Percentiles rank a stretch among this genome's conserved stretches.
These are phyloP conservation scores for Cladosporium sp. DNA, from an alignment of 2,329 filamentous ascomycete species.

Conservation along the genomic window DNA sequence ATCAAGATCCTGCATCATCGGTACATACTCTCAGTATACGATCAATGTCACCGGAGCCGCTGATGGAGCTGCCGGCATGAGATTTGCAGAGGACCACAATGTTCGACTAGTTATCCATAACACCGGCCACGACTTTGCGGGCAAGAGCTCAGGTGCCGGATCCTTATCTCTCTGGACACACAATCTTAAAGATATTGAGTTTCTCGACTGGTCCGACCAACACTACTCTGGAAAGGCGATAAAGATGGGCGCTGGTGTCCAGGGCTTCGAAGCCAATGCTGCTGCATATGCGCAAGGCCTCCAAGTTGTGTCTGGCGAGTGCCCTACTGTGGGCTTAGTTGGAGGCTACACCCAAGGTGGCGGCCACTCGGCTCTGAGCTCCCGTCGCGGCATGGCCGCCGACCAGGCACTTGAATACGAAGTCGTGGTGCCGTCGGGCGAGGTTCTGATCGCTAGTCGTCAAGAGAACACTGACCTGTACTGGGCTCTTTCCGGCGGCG, in stretches of 20 bases:
- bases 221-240: slow-evolving; percentile 50
- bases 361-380: slow-evolving; percentile 53
- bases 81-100: slow-evolving; percentile 45
- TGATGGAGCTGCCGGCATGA: slow-evolving; percentile 23
- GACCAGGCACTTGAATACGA: slow-evolving; percentile 53
- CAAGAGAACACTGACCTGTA: slow-evolving; percentile 54
- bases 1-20: slow-evolving; percentile 38
- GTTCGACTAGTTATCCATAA: slow-evolving; percentile 48
- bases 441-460: slow-evolving; percentile 45
- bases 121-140: slow-evolving; percentile 44
- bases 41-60: slow-evolving; percentile 26
- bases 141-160: slow-evolving; percentile 59
- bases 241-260: slow-evolving; percentile 52
- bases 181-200: slow-evolving; percentile 46
- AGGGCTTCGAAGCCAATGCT: slow-evolving; percentile 47
- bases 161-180: slow-evolving; percentile 56
- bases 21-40: slow-evolving; percentile 37
- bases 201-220: slow-evolving; percentile 38
- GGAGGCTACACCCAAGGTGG: slow-evolving; percentile 60
- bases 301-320: slow-evolving; percentile 53
- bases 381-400: slow-evolving; percentile 53
- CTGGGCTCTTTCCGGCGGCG: slow-evolving; percentile 60
- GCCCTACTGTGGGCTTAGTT: slow-evolving; percentile 53
- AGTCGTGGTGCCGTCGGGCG: slow-evolving; percentile 47
- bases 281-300: slow-evolving; percentile 43